A percentile compares a stretch with the other conserved stretches of the same genome.
phyloP scores from a whole-genome alignment of 2,329 filamentous ascomycete genomes.

The Aspergillus fumigatus region DNA sequence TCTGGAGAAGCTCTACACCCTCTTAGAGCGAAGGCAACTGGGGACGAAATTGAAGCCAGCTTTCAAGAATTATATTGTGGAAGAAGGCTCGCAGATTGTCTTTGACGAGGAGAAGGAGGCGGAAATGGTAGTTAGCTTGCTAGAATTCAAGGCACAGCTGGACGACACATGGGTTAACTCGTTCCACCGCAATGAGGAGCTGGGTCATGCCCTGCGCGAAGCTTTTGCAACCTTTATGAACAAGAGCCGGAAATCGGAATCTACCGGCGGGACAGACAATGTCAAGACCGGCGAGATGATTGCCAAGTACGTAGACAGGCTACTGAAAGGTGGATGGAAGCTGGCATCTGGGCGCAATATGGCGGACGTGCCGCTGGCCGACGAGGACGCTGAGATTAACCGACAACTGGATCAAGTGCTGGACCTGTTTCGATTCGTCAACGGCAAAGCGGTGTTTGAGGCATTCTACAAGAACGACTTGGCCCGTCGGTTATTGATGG shows the following conservation, averaged over 20 bases:
- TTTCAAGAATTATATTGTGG: conserved; percentile 75
- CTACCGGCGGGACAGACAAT: conserved; percentile 74
- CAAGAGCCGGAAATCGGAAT: conserved; percentile 66
- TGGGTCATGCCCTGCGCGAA: conserved; percentile 75
- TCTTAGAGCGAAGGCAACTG: conserved; percentile 68
- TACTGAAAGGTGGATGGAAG: conserved; percentile 83
- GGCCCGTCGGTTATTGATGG: conserved; percentile 83
- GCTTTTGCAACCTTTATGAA: conserved; percentile 91
- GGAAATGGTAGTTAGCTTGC: conserved; percentile 78
- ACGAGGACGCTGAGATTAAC: conserved; percentile 90
- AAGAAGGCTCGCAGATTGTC: conserved; percentile 71
- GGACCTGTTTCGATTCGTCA: conserved; percentile 92
- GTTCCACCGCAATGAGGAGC: conserved; percentile 71
- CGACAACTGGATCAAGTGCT: conserved; percentile 87
- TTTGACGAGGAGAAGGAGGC: conserved; percentile 72
- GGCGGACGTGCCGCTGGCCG: conserved; percentile 57
- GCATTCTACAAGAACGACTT: conserved; percentile 99
- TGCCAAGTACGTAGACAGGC: conserved; percentile 88
- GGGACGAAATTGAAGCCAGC: conserved; percentile 65
- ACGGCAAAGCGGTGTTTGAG: conserved; percentile 96
- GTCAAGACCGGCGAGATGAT: conserved; percentile 98
- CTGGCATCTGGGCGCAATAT: conserved; percentile 52
- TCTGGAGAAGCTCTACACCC: conserved; percentile 69
- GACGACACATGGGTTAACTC: conserved; percentile 72
- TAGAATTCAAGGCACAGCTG: conserved; percentile 74